Evolutionary conservation across 2,329 filamentous ascomycete genomes (phyloP).

Genomic region (Ophiostoma tasmaniense): DNA sequence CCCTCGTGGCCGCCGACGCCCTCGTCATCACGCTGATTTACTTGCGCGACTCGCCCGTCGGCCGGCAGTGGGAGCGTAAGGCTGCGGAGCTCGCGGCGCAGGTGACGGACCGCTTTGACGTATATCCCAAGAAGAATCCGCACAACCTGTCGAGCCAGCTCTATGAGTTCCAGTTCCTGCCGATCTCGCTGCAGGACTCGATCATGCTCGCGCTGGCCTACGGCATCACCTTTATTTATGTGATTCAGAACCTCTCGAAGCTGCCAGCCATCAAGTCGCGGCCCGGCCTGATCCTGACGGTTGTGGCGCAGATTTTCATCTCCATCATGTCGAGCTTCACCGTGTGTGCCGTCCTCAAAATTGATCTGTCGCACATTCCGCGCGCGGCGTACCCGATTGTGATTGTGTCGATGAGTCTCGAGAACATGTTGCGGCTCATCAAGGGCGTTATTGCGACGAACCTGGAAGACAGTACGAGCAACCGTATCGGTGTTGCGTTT

Average conservation of each 20-base stretch:
- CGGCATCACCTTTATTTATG: conserved; percentile 53
- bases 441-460: conserved; percentile 68
- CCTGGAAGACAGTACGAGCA: conserved; percentile 57
- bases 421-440: conserved; percentile 71
- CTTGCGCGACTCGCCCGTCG: conserved; percentile 54
- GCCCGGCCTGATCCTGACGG: conserved; percentile 61
- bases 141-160: conserved; percentile 48
- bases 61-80: conserved; percentile 55
- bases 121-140: conserved; percentile 52
- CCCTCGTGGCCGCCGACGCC: conserved; percentile 63
- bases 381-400: conserved; percentile 67
- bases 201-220: conserved; percentile 58
- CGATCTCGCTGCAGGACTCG: conserved; percentile 60
- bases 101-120: conserved; percentile 48
- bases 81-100: conserved; percentile 44
- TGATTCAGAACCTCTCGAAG: conserved; percentile 58
- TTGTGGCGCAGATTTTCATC: conserved; percentile 59
- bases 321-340: conserved; percentile 74
- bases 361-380: conserved; percentile 68
- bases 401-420: conserved; percentile 66
- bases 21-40: conserved; percentile 71
- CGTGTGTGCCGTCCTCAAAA: conserved; percentile 64
- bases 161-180: conserved; percentile 72
- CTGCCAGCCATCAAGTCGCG: conserved; percentile 68
- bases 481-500: conserved; percentile 63